phyloP scores from a whole-genome alignment of 306 rosid species.

The Glycyrrhiza uralensis region DNA sequence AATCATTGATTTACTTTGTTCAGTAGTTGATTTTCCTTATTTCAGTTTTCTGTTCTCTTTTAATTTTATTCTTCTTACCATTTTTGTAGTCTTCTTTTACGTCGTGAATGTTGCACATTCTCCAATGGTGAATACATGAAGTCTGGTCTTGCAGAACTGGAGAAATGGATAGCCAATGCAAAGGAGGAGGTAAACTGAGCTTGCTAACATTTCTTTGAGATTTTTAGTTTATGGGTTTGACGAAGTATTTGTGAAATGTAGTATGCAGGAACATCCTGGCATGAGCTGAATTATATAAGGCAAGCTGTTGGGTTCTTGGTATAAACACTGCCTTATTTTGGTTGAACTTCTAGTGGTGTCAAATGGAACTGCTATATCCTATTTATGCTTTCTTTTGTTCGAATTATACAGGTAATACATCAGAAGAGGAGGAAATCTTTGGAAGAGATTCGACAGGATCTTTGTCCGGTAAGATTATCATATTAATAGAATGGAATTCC shows the following conservation, averaged over 20 bases:
- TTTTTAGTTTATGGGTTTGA: conserved; percentile 9
- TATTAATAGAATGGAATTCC: neutral
- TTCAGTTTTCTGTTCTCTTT: neutral
- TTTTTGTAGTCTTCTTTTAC: conserved; percentile 68
- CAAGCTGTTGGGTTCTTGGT: conserved; percentile 99
- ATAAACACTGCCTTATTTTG: conserved; percentile 26
- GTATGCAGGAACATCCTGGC: conserved; percentile 99
- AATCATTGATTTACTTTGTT: conserved; percentile 4
- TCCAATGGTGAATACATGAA: conserved; percentile 96
- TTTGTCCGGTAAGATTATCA: conserved; percentile 75
- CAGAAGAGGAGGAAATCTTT: conserved; percentile 93
- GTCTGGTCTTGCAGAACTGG: conserved; percentile 94
- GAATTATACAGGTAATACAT: conserved; percentile 75
- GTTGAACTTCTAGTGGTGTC: neutral
- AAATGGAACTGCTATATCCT: conserved; percentile 2
- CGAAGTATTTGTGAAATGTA: conserved; percentile 39
- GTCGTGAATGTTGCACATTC: conserved; percentile 97
- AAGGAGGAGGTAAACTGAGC: conserved; percentile 65
- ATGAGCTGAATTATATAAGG: conserved; percentile 87
- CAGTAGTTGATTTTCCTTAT: neutral
- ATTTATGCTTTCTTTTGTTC: conserved; percentile 26
- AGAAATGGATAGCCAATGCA: conserved; percentile 88
- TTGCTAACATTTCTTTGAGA: neutral
- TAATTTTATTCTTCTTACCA: neutral
- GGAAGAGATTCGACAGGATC: conserved; percentile 88